Evolutionary conservation across 345 rosid species (phyloP).

Genomic region (Euphorbia peplus): DNA sequence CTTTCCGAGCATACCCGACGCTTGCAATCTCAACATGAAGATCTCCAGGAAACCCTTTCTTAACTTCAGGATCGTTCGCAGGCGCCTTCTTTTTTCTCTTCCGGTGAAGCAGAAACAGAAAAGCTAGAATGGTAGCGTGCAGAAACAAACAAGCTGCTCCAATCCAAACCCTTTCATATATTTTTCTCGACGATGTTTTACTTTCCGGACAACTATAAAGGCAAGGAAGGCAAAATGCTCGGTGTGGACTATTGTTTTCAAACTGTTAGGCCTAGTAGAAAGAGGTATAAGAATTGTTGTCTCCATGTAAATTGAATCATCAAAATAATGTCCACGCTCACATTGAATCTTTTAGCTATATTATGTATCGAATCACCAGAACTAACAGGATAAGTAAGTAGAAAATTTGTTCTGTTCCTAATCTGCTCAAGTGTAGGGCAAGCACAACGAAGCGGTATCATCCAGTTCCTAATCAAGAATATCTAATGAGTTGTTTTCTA

Average conservation of each 20-base stretch:
- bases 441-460: slow-evolving; percentile 48
- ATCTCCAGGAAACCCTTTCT: slow-evolving; percentile 23
- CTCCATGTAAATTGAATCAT: slow-evolving; percentile 39
- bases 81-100: slow-evolving; percentile 17
- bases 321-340: slow-evolving; percentile 21
- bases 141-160: slow-evolving; percentile 35
- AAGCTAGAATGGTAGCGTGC: slow-evolving; percentile 16
- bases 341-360: slow-evolving; percentile 39
- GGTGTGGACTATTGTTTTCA: slow-evolving; percentile 27
- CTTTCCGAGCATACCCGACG: slow-evolving; percentile 32
- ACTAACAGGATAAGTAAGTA: slow-evolving; percentile 38
- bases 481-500: no score
- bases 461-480: slow-evolving; percentile 17
- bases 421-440: slow-evolving; percentile 44
- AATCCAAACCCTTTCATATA: slow-evolving; percentile 26
- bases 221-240: slow-evolving; percentile 16
- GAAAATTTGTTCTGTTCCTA: slow-evolving; percentile 31
- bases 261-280: slow-evolving; percentile 34
- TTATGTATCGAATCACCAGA: slow-evolving; percentile 26
- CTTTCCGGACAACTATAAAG: slow-evolving; percentile 12
- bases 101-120: slow-evolving; percentile 14
- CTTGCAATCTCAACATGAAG: slow-evolving; percentile 42
- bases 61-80: not conserved
- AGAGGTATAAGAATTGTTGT: slow-evolving; percentile 52
- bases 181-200: slow-evolving; percentile 19